Percentiles rank a stretch among this genome's conserved stretches.
Evolutionary conservation across 2,329 filamentous ascomycete species (phyloP).

Genomic region (Cladosporium sp.): DNA sequence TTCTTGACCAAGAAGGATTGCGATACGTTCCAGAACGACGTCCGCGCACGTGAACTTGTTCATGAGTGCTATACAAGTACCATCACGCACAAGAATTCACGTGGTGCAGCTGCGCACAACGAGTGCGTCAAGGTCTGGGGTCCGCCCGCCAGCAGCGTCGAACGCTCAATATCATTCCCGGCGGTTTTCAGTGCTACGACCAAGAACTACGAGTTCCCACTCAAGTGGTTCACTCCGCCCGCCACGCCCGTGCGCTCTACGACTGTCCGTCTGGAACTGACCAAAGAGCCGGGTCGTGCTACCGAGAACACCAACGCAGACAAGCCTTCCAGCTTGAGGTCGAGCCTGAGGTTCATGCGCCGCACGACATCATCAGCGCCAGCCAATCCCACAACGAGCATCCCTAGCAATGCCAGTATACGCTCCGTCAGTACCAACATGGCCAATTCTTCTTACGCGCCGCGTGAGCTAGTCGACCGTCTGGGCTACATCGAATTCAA

Average conservation of each 20-base stretch:
- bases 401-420: slow-evolving; percentile 8
- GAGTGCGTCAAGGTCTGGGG: slow-evolving; percentile 12
- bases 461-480: slow-evolving; percentile 3
- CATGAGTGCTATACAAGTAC: slow-evolving; percentile 6
- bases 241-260: neutral
- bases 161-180: slow-evolving; percentile 9
- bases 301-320: neutral
- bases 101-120: slow-evolving; percentile 3
- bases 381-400: neutral
- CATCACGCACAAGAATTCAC: slow-evolving; percentile 5
- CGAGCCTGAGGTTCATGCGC: slow-evolving; percentile 9
- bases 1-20: slow-evolving; percentile 4
- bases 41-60: slow-evolving; percentile 6
- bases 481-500: slow-evolving; percentile 11
- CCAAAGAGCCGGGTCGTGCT: slow-evolving; percentile 4
- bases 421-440: slow-evolving; percentile 7
- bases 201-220: slow-evolving; percentile 10
- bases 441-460: slow-evolving; percentile 4
- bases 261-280: neutral
- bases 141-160: slow-evolving; percentile 2
- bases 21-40: slow-evolving; percentile 4
- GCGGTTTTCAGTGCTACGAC: neutral
- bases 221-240: slow-evolving; percentile 9
- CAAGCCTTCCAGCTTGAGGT: slow-evolving; percentile 1
- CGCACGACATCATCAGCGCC: neutral